phyloP scores from a whole-genome alignment of 805 yeast species.

The Ogataea parapolymorpha region DNA sequence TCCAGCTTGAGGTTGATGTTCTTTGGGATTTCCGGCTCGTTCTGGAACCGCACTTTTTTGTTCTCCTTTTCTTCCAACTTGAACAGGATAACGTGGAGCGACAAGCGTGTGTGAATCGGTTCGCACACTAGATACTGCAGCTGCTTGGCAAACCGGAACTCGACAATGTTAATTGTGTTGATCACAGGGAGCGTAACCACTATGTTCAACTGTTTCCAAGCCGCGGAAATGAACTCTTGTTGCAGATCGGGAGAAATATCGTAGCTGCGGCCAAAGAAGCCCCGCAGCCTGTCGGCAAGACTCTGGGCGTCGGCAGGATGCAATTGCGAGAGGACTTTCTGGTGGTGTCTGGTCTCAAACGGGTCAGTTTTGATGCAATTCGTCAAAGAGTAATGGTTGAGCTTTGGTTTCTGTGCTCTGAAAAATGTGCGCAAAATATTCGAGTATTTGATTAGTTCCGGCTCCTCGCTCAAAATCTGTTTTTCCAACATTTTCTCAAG shows the following conservation, averaged over 20 bases:
- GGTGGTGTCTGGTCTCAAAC: constrained; percentile 10
- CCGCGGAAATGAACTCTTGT: constrained; percentile 1
- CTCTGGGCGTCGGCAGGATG: constrained; percentile 11
- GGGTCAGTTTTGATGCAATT: constrained; percentile 16
- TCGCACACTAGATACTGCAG: constrained; percentile 59
- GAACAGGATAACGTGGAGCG: constrained; percentile 31
- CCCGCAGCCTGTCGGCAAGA: constrained; percentile 10
- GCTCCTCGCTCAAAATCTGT: constrained; percentile 5
- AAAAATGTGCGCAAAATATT: constrained; percentile 22
- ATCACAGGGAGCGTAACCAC: constrained; percentile 62
- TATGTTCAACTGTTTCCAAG: constrained; percentile 34
- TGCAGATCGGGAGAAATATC: constrained; percentile 3
- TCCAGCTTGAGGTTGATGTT: constrained; percentile 23
- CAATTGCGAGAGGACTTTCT: constrained; percentile 11
- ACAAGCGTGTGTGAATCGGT: constrained; percentile 47
- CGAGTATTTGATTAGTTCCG: constrained; percentile 21
- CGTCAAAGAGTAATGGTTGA: constrained; percentile 29
- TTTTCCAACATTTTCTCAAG: constrained; percentile 23
- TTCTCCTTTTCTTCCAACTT: constrained; percentile 21
- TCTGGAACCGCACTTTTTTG: constrained; percentile 30
- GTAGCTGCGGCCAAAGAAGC: constrained; percentile 14
- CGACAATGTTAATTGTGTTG: constrained; percentile 57
- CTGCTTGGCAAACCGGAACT: constrained; percentile 38
- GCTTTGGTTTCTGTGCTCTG: constrained; percentile 21
- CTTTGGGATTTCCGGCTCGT: constrained; percentile 19